These are phyloP conservation scores for Papiliotrema nemorosa DNA, from an alignment of 1,284 basidiomycete genomes.

Conservation along the genomic window DNA sequence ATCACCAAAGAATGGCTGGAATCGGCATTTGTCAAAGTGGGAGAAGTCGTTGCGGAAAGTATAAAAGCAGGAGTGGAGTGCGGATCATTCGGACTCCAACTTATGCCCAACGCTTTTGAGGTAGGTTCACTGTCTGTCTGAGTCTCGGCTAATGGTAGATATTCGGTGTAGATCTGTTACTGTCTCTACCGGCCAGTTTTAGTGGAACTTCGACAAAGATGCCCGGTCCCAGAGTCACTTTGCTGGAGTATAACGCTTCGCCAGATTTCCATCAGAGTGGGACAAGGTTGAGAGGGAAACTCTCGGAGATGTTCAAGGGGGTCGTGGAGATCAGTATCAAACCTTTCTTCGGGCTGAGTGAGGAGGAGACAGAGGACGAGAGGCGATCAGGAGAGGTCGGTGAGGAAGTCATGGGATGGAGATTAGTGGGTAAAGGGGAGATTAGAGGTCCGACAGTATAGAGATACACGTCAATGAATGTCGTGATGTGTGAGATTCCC, in stretches of 20 bases:
- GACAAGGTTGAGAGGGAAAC: constrained; percentile 65
- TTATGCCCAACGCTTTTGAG: constrained; percentile 89
- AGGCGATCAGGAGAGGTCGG: constrained; percentile 25
- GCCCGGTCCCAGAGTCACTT: constrained; percentile 57
- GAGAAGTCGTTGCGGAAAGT: constrained; percentile 67
- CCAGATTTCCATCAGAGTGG: constrained; percentile 95
- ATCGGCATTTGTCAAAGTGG: constrained; percentile 61
- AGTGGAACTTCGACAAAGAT: constrained; percentile 38
- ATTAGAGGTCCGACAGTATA: constrained; percentile 22
- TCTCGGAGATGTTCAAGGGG: constrained; percentile 73
- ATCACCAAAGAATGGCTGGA: constrained; percentile 57
- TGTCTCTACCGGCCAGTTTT: constrained; percentile 56
- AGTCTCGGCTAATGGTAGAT: constrained; percentile 47
- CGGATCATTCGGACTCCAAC: constrained; percentile 56
- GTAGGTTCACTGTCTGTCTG: constrained; percentile 29
- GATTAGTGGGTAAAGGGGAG: constrained; percentile 41
- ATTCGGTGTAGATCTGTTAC: constrained; percentile 86
- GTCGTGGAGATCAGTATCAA: constrained; percentile 66
- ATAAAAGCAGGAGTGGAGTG: constrained; percentile 81
- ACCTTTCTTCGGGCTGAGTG: constrained; percentile 55
- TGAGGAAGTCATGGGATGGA: constrained; percentile 41
- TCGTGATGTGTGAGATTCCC: neutral
- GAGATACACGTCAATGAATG: neutral
- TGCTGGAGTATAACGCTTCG: constrained; percentile 91
- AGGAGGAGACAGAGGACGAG: constrained; percentile 13